Evolutionary conservation across 805 yeast genomes (phyloP).

Genomic region (Candida krabiensis): DNA sequence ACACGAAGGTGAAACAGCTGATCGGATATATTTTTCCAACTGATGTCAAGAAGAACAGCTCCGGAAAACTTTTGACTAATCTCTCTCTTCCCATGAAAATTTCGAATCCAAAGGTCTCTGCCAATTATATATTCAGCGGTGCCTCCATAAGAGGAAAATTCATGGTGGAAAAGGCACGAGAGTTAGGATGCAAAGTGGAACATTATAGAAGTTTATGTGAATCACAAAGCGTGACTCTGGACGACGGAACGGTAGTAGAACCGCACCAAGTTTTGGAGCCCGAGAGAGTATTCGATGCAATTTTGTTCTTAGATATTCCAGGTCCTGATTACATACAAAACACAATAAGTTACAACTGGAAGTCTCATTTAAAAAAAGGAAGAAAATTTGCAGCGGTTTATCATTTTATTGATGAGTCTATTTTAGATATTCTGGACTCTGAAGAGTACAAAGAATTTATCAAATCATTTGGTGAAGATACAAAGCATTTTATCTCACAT

Average conservation of each 20-base stretch:
- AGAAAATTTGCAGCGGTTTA: conserved; percentile 51
- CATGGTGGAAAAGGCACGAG: conserved; percentile 59
- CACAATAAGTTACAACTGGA: conserved; percentile 29
- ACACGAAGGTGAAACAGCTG: conserved; percentile 13
- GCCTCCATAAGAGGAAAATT: conserved; percentile 77
- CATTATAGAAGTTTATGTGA: conserved; percentile 57
- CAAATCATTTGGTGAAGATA: conserved; percentile 48
- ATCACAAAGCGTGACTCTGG: conserved; percentile 57
- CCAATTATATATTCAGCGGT: conserved; percentile 69
- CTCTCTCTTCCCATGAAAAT: conserved; percentile 26
- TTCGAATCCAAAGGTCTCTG: conserved; percentile 39
- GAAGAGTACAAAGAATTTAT: conserved; percentile 50
- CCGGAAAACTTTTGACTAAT: conserved; percentile 19
- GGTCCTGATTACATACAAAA: conserved; percentile 41
- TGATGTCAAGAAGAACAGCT: conserved; percentile 4
- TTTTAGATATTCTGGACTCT: conserved; percentile 39
- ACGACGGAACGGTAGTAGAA: conserved; percentile 54
- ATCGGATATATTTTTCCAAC: conserved; percentile 29
- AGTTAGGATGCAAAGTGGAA: conserved; percentile 66
- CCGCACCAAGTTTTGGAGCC: conserved; percentile 77
- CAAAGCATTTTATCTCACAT: conserved; percentile 75
- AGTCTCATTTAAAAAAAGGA: conserved; percentile 8
- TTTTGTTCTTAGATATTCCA: conserved; percentile 77
- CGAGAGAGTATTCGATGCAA: conserved; percentile 54
- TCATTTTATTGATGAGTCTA: conserved; percentile 68